A percentile compares a stretch with the other conserved stretches of the same genome.
phyloP scores from a whole-genome alignment of 2,329 filamentous ascomycete genomes.

The Alternaria novae-zelandiae region DNA sequence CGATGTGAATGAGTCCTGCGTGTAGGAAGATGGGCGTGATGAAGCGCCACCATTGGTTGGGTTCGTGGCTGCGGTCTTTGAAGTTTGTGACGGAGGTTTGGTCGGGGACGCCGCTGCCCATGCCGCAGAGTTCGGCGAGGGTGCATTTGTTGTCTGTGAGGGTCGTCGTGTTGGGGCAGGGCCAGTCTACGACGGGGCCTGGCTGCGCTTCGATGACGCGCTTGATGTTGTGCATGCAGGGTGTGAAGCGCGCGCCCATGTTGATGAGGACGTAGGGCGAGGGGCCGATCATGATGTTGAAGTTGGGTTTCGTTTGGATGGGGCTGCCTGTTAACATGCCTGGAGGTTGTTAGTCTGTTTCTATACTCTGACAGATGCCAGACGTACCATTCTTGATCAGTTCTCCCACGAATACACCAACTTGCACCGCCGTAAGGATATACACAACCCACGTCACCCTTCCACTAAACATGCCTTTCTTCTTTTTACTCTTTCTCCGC shows the following conservation, averaged over 20 bases:
- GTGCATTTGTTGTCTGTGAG: slow-evolving; percentile 70
- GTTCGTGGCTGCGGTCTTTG: slow-evolving; percentile 66
- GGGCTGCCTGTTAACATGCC: slow-evolving; percentile 78
- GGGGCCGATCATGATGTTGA: slow-evolving; percentile 98
- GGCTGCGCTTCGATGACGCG: slow-evolving; percentile 62
- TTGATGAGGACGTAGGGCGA: slow-evolving; percentile 91
- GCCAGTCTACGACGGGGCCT: slow-evolving; percentile 63
- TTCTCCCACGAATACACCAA: slow-evolving; percentile 87
- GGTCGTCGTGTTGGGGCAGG: slow-evolving; percentile 75
- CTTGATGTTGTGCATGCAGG: slow-evolving; percentile 89
- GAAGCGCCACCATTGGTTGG: slow-evolving; percentile 97
- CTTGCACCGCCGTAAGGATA: slow-evolving; percentile 75
- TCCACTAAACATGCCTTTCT: slow-evolving; percentile 63
- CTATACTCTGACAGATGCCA: not conserved
- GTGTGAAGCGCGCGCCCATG: slow-evolving; percentile 91
- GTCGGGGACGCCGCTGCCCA: slow-evolving; percentile 73
- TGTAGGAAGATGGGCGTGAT: slow-evolving; percentile 96
- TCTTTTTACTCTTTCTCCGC: slow-evolving; percentile 39
- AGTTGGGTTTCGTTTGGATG: slow-evolving; percentile 79
- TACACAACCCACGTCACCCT: slow-evolving; percentile 82
- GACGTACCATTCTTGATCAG: slow-evolving; percentile 79
- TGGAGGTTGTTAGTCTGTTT: slow-evolving; percentile 44
- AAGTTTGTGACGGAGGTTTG: slow-evolving; percentile 59
- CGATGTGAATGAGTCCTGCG: slow-evolving; percentile 91
- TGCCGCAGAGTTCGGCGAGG: slow-evolving; percentile 83